Evolutionary conservation across 352 stramenopile genomes (phyloP), one percentile per base, ranked within the genome.

Genomic region (Phytopythium mirpurense): DNA sequence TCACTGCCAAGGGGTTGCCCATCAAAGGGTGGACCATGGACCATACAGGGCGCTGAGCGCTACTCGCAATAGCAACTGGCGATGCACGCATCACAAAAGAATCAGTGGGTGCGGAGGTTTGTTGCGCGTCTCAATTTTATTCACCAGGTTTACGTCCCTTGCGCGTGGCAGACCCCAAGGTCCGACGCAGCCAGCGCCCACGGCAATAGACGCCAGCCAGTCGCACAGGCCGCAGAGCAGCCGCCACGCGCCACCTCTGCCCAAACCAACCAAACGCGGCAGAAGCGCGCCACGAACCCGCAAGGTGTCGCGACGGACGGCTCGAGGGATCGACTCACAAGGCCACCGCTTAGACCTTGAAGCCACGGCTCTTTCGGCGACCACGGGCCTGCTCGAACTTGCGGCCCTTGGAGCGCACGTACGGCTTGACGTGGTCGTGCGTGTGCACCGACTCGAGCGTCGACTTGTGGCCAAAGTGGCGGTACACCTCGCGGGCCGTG

Each of bases 381-480:
- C 97, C 97, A 98, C 97, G 96, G 63, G 97, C 97, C 60, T 86
- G 95, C 83, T 99, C 97, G 85, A 99, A 99, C 85, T 99, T 99
- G 83, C 97, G 90, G 72, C 97, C 97, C 73, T 98, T 99, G 65
- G 83, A 96, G 74, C 96, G 96, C 56, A 99, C 96, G 75, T 98
- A 99, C 48, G 97, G 97, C 88, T 99, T 99, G 85, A 98, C 96
- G 72, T 87, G 74, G 85, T 97, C 85, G 90, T 99, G 96, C 31
- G 96, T 99, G 86, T 99, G 94, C 56, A 98, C 89, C 70, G 97
- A 98, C 78, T 96, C 96, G 73, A 98, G 90, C 35, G 91, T 96
- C 61, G 92, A 97, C 60, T 86, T 87, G 83, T 99, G 96, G 73
- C 97, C 97, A 74, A 99, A 99, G 93, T 99, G 96, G 61, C 87